Evolutionary conservation across 2,329 filamentous ascomycete genomes (phyloP), one percentile per base, ranked within the genome.

Genomic region (Nothomitra cinnamomea): DNA sequence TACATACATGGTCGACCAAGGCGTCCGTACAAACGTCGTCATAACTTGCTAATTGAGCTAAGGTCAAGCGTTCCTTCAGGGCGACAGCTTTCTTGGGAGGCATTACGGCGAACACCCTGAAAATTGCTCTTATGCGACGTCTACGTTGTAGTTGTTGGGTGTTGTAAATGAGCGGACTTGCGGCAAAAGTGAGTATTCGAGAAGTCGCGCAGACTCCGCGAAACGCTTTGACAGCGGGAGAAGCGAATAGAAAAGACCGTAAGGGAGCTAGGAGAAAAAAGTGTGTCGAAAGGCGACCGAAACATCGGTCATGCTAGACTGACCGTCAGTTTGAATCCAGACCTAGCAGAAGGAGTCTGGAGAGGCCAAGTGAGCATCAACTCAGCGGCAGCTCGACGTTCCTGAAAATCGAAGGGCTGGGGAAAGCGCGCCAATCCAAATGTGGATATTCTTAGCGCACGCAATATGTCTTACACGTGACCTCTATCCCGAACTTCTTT

Each of bases 1-100:
- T 42, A 76, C 85, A 70, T 77, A 95, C 90, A 71, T 90, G 87
- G 69, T 98, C 92, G 57, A 98, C 82, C 53, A 98, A 80, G 60
- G 87, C 85, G 76, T 98, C 92, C 6, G 92, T 98, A 57, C 94
- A 74, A 59, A 96, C 82, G 68, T 98, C 92, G 70, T 98, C 92
- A 72, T 96, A 96, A 51, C 84, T 83, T 32, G 88, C 84, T 62
- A 98, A 72, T 73, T 94, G 89, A 56, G 83, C 81, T 61, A 96
- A 74, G 6, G 88, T 95, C 61, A 98, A 75, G 57, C 80, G 79
- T 64, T 84, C 80, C 70, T 77, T 84, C 68, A 83, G 78, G 57
- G 70, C 59, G 58, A 69, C 61, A 63, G 68, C 67, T 65, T 19
- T 21, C 24, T 54, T 49, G 19, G 53, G 47, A 43, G 53, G 42